Base-by-base conservation (phyloP, 2,329 filamentous ascomycete species). In the Cercospora citrullina region DNA sequence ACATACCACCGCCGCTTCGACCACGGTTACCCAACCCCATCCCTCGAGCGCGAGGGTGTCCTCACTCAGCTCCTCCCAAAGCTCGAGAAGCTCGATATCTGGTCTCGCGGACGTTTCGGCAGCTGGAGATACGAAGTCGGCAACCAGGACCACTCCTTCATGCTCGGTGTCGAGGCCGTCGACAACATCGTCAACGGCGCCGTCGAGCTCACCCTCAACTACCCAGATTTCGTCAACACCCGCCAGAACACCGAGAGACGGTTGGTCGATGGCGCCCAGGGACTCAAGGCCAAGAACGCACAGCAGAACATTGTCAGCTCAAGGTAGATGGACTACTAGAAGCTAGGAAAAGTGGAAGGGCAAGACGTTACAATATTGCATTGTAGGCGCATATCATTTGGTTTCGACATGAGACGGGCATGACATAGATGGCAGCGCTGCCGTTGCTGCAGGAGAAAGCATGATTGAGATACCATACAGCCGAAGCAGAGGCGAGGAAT, bases 1-100 rank as follows among this genome's bases (percentile, higher is more conserved):
- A 97, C 94, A 73, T 99, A 99, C 86, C 93, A 97, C 87, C 93
- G 95, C 82, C 89, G 91, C 81, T 99, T 99, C 82, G 92, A 97
- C 81, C 95, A 98, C 85, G 95, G 95, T 74, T 99, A 99, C 86
- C 95, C 95, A 70, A 99, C 95, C 16, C 95, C 95, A 30, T 88
- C 91, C 36, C 89, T 99, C 48, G 95, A 98, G 88, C 92, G 95
- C 82, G 95, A 99, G 82, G 94, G 92, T 74, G 93, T 95, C 58
- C 89, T 99, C 74, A 96, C 91, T 82, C 84, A 97, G 84, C 89
- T 99, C 65, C 90, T 99, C 62, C 95, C 95, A 76, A 94, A 92
- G 84, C 90, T 99, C 68, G 90, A 96, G 84, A 91, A 89, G 71
- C 89, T 92, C 85, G 94, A 90, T 79, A 99, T 99, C 83, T 92